Percentiles rank a stretch among this genome's conserved stretches.
These are phyloP conservation scores for Laetiporus sulphureus DNA, from an alignment of 1,284 basidiomycete genomes.

Conservation along the genomic window DNA sequence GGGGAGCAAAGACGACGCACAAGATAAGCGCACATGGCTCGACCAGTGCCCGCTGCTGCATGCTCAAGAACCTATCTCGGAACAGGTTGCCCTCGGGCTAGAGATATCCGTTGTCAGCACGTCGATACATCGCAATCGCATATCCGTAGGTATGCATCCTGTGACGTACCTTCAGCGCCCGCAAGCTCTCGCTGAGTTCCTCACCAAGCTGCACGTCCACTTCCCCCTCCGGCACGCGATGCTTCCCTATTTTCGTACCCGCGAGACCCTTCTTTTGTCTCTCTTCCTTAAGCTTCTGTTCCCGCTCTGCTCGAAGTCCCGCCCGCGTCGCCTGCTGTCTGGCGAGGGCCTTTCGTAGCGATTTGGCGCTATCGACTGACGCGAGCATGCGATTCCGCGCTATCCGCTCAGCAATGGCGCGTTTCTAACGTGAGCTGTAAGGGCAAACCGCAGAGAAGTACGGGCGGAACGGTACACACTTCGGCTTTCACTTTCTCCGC, in stretches of 20 bases:
- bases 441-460: slow-evolving; percentile 2
- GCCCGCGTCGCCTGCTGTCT: slow-evolving; percentile 36
- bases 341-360: slow-evolving; percentile 40
- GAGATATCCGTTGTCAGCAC: slow-evolving; percentile 1
- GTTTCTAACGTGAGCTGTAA: slow-evolving; percentile 36
- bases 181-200: slow-evolving; percentile 82
- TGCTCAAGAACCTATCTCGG: slow-evolving; percentile 79
- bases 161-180: slow-evolving; percentile 77
- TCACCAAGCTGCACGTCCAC: slow-evolving; percentile 90
- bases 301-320: slow-evolving; percentile 33
- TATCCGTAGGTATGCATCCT: neutral
- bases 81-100: slow-evolving; percentile 93
- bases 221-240: slow-evolving; percentile 61
- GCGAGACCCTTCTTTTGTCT: slow-evolving; percentile 52
- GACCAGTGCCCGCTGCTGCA: slow-evolving; percentile 74
- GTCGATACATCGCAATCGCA: slow-evolving; percentile 7
- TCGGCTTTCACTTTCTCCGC: slow-evolving; percentile 54
- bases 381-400: slow-evolving; percentile 53
- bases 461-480: slow-evolving; percentile 32
- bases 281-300: slow-evolving; percentile 34
- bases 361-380: slow-evolving; percentile 48
- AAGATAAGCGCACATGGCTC: slow-evolving; percentile 70
- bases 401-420: slow-evolving; percentile 49
- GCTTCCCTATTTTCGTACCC: slow-evolving; percentile 70
- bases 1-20: slow-evolving; percentile 39